Evolutionary conservation across 495 filamentous ascomycete species (phyloP), one percentile per base, ranked within the genome.

Genomic region (Geopyxis carbonaria): DNA sequence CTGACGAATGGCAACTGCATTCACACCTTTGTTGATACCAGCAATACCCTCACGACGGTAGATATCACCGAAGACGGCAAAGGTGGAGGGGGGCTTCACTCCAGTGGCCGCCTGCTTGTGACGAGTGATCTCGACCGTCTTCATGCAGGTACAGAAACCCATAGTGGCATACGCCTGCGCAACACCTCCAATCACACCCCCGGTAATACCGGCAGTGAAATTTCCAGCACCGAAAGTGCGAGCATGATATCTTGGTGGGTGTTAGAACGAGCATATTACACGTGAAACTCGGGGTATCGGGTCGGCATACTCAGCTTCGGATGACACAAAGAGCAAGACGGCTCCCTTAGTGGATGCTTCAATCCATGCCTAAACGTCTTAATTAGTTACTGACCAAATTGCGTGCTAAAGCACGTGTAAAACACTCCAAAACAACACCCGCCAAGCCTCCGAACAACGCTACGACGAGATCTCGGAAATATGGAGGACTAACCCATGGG

Each of bases 111-210:
- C 85, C 56, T 91, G 64, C 70, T 94, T 93, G 67, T 89, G 80
- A 64, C 92, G 85, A 54, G 89, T 97, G 64, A 97, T 97, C 66
- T 95, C 91, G 45, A 94, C 91, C 41, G 89, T 97, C 76, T 97
- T 97, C 89, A 97, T 97, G 72, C 89, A 97, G 27, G 89, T 97
- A 64, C 89, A 97, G 74, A 97, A 97, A 42, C 89, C 89, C 85
- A 97, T 94, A 48, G 89, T 97, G 42, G 89, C 89, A 59, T 97
- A 97, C 23, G 89, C 89, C 65, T 97, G 89, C 32, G 85, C 91
- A 38, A 97, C 74, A 69, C 89, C 89, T 53, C 89, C 89, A 22
- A 72, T 69, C 68, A 97, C 87, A 61, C 89, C 89, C 51, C 89
- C 91, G 10, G 66, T 57, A 64, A 97, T 93, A 59, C 89, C 89